Conservation (phyloP, 306 rosid genomes). For the Begonia masoniana region DNA sequence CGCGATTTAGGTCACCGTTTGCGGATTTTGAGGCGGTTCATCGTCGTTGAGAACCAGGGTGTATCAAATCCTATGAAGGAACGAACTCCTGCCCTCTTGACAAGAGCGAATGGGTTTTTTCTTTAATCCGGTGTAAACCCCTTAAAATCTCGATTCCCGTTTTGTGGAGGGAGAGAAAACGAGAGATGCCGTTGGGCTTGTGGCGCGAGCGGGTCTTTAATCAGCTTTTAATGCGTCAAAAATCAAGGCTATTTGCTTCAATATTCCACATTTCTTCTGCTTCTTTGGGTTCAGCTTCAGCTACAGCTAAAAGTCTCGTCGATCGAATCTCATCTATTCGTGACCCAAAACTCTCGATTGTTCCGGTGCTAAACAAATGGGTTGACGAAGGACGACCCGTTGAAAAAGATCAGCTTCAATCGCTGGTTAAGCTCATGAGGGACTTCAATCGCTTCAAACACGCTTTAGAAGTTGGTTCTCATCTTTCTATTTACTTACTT, state of each 20-base stretch:
- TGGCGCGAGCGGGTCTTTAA: too few species aligned
- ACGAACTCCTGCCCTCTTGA: too few species aligned
- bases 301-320: constrained; percentile 4
- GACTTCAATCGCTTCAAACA: constrained; percentile 21
- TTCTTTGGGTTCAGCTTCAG: not conserved
- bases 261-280: constrained; percentile 4
- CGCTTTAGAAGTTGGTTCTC: constrained; percentile 22
- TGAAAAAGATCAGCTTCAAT: constrained; percentile 9
- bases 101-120: too few species aligned
- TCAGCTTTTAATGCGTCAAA: not conserved
- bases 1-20: too few species aligned
- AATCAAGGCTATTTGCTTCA: constrained; percentile 8
- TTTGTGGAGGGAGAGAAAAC: too few species aligned
- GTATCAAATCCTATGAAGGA: too few species aligned
- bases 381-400: constrained; percentile 16
- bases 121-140: too few species aligned
- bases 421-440: constrained; percentile 19
- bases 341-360: constrained; percentile 24
- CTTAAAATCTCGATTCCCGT: too few species aligned
- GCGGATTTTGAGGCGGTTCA: too few species aligned
- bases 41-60: too few species aligned
- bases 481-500: not conserved
- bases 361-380: constrained; percentile 27
- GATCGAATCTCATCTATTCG: constrained; percentile 9
- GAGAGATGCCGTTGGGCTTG: too few species aligned